Base-by-base conservation (phyloP, 2,329 filamentous ascomycete species). In the Microdochium nivale region DNA sequence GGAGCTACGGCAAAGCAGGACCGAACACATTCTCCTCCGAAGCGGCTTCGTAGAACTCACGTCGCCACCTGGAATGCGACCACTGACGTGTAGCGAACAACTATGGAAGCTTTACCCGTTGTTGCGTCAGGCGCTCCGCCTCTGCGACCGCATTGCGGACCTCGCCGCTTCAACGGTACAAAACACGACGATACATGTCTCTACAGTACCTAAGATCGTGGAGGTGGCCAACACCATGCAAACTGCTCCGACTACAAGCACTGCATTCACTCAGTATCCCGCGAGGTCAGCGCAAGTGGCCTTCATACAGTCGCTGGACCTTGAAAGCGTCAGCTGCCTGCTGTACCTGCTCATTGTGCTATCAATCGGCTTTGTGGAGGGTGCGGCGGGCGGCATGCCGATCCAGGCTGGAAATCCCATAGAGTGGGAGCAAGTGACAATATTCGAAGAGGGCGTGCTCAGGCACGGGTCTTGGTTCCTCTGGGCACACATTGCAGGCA, bases 381-480 rank as follows among this genome's bases (percentile, higher is more conserved):
- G 50, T 7, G 16, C 48, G 25, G 44, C 30, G 16, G 33, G 48
- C 32, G n/a, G 53, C 24, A 30, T 33, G 11, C 40, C n/a, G 14
- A 24, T 24, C 13, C 30, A 46, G n/a, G 24, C 27, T 13, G 44
- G 25, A n/a, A 51, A 58, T 25, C 49, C 53, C 5, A 33, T 10
- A 9, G 47, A 53, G 21, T 46, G 9, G 9, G 61, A 65, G 52
- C 51, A 50, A 7, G 53, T 52, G 16, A 55, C 51, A 1, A 46
- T 61, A 8, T 59, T 61, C 21, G 56, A 63, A 47, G 63, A 65
- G 49, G 60, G 54, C 21, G 37, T 61, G 9, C 50, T 65, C 8
- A 58, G 63, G 0, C 62, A 65, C 47, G 63, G 63, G 11, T 57
- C 62, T 2, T 65, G 62, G 62, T 63, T 61, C 25, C 25, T 61